Evolutionary conservation across 768 basidiomycete species (phyloP).

Genomic region (Tephrocybe sp.): DNA sequence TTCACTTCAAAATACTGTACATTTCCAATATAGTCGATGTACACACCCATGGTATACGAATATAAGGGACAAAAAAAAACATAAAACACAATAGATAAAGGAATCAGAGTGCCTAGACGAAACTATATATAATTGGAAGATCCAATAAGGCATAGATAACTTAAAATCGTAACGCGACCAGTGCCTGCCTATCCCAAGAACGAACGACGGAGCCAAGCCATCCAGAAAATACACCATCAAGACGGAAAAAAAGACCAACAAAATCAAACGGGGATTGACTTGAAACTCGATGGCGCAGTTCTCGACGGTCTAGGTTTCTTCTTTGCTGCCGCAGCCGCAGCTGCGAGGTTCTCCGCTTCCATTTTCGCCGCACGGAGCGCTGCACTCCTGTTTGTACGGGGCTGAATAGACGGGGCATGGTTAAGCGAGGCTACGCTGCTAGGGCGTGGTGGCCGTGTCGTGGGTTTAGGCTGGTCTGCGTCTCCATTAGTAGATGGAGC

Average conservation of each 20-base stretch:
- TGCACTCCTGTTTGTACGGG: slow-evolving; percentile 75
- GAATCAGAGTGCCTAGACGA: not conserved
- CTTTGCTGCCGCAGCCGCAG: slow-evolving; percentile 39
- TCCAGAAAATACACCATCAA: not conserved
- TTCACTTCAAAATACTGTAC: not conserved
- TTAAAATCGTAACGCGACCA: too few relatives aligned
- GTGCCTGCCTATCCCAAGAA: too few relatives aligned
- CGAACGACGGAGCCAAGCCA: not conserved
- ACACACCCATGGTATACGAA: not conserved
- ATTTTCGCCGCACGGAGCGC: slow-evolving; percentile 67
- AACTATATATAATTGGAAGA: not conserved
- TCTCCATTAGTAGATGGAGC: not conserved
- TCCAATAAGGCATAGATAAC: too few relatives aligned
- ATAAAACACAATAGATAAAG: not conserved
- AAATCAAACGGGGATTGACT: slow-evolving; percentile 25
- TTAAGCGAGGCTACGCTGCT: slow-evolving; percentile 41
- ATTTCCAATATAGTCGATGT: not conserved
- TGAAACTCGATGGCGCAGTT: slow-evolving; percentile 39
- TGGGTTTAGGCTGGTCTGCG: slow-evolving; percentile 6
- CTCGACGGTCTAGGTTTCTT: slow-evolving; percentile 29
- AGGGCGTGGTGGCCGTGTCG: slow-evolving; percentile 40
- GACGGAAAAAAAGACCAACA: not conserved
- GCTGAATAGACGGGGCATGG: slow-evolving; percentile 57
- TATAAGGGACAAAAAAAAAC: not conserved
- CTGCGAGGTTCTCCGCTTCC: slow-evolving; percentile 45